These are phyloP conservation scores for Telopea speciosissima DNA, from an alignment of 177 flowering plant genomes.

Conservation along the genomic window DNA sequence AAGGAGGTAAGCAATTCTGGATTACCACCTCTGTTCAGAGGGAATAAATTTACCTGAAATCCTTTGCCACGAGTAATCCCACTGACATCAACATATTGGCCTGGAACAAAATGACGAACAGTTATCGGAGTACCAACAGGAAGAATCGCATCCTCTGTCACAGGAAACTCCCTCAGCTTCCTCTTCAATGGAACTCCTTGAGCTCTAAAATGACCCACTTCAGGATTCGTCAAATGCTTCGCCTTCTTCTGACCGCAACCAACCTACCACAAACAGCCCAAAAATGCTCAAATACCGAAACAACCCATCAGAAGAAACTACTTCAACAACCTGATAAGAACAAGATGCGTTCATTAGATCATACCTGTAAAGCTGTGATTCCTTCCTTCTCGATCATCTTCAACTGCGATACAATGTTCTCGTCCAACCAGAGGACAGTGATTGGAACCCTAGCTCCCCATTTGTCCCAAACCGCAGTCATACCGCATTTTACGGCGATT, in stretches of 20 bases:
- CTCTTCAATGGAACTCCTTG: constrained; percentile 94
- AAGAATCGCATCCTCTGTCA: constrained; percentile 89
- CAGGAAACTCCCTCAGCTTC: constrained; percentile 89
- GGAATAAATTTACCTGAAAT: constrained; percentile 59
- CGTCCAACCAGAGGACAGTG: constrained; percentile 76
- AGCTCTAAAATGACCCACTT: constrained; percentile 95
- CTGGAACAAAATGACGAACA: too few species aligned
- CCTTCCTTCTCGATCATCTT: constrained; percentile 88
- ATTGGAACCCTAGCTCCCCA: constrained; percentile 92
- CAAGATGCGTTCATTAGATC: too few species aligned
- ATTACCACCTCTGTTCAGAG: neutral
- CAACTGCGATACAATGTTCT: constrained; percentile 82
- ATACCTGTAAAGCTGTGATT: constrained; percentile 70
- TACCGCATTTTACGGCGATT: constrained; percentile 87
- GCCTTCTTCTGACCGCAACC: constrained; percentile 93
- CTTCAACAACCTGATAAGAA: neutral
- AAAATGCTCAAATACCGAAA: constrained; percentile 7
- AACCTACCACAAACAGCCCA: constrained; percentile 48
- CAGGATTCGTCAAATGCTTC: constrained; percentile 87
- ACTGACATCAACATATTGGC: constrained; percentile 80
- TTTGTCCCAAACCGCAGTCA: constrained; percentile 92
- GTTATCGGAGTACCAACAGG: constrained; percentile 70
- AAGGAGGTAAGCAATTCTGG: neutral
- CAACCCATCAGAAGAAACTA: neutral
- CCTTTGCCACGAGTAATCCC: constrained; percentile 93